Evolutionary conservation across 768 basidiomycete genomes (phyloP), one percentile per base, ranked within the genome.

Genomic region (Lyophyllum decastes): DNA sequence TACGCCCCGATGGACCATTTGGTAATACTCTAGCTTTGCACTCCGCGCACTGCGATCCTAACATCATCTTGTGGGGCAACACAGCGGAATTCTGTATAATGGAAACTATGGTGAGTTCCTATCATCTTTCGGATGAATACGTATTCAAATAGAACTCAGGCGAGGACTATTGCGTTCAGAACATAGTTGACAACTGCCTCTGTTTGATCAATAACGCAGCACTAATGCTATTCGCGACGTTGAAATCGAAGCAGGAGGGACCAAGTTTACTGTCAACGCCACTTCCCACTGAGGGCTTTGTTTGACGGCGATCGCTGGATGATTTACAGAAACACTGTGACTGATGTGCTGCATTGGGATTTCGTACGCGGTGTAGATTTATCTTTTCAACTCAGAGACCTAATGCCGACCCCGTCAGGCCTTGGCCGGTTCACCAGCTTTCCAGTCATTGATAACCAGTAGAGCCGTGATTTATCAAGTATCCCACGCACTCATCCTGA

Each of bases 291-390:
- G 47, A 80, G 75, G 11, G 81, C 79, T 8, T 70, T 87, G 7
- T 77, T 89, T 54, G 76, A 82, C 40, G 89, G 85, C 0, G 75
- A 85, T 59, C 71, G 74, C 45, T 91, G 89, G 89, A 88, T 89
- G 87, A 84, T 90, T 27, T 86, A 81, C 63, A 70, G 72, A 9
- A 89, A 90, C 65, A 69, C 75, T 12, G 44, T 78, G 30, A 87
- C 87, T 2, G 70, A 76, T 1, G 78, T 82, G 8, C 64, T 85
- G 43, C 87, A 89, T 65, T 91, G 86, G 86, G 89, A 91, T 63
- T 84, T 88, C 65, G 87, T 89, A 61, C 33, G 58, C 14, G 4
- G n/a, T 10, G 7, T 41, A 4, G 2, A n/a, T 41, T 41, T 41
- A 5, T 19, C 9, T 16, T 16, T 3, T 2, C 9, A 19, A 41